A percentile compares a stretch with the other conserved stretches of the same genome.
These are phyloP conservation scores for Chalaropsis ovoidea DNA, from an alignment of 2,329 filamentous ascomycete genomes.

Conservation along the genomic window DNA sequence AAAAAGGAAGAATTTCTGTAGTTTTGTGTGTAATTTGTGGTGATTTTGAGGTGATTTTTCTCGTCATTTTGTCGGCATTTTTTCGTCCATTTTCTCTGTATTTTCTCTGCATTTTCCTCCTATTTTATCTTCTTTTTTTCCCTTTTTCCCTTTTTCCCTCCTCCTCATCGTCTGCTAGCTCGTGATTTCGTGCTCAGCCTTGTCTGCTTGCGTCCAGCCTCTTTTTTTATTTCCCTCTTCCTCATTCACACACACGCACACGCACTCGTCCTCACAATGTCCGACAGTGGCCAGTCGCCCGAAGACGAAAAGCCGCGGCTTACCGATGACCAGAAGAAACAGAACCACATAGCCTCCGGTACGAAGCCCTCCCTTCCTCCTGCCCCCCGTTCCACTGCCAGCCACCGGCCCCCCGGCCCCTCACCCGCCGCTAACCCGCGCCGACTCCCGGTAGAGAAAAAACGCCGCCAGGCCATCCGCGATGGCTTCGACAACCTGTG, in stretches of 20 bases:
- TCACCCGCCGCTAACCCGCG: conserved; percentile 18
- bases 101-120: not conserved
- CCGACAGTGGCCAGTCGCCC: conserved; percentile 20
- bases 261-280: conserved; percentile 14
- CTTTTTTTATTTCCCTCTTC: not conserved
- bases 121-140: not conserved
- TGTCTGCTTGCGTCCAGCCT: not conserved
- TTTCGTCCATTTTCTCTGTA: no score
- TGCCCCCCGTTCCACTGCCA: not conserved
- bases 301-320: conserved; percentile 42
- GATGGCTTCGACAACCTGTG: conserved; percentile 75
- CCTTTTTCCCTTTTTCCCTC: not conserved
- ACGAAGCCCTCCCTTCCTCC: conserved; percentile 25
- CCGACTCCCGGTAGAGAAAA: conserved; percentile 34
- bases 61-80: not conserved
- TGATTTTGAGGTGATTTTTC: not conserved
- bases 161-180: not conserved
- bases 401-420: not conserved
- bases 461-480: conserved; percentile 55
- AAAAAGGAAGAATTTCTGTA: not conserved
- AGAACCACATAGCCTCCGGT: conserved; percentile 47
- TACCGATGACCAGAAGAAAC: conserved; percentile 46
- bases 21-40: no score
- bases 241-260: not conserved
- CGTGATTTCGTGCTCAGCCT: not conserved